These are phyloP conservation scores for Aechmea fasciata DNA, from an alignment of 176 grass and related monocot species.

Conservation along the genomic window DNA sequence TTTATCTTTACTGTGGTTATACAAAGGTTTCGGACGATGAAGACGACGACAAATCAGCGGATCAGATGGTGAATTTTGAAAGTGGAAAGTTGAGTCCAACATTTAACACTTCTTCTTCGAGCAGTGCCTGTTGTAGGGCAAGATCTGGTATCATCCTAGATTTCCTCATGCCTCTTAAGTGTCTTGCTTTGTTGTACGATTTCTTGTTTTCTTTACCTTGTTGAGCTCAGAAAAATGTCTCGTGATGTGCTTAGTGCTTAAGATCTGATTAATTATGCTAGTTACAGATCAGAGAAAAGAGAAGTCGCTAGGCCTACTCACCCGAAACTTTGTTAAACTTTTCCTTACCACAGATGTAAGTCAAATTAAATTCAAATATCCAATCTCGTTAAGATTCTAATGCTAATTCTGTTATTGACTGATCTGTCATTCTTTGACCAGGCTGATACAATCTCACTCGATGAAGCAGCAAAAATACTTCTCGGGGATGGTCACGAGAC, in stretches of 20 bases:
- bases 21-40: slow-evolving; percentile 51
- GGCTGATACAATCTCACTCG: slow-evolving; percentile 55
- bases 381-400: background rate
- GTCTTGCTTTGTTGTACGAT: background rate
- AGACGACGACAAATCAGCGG: slow-evolving; percentile 44
- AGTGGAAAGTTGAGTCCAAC: slow-evolving; percentile 38
- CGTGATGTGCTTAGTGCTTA: too few relatives aligned
- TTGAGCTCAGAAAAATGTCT: background rate
- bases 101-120: slow-evolving; percentile 16
- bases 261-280: background rate
- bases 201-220: slow-evolving; percentile 6
- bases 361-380: background rate
- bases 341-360: slow-evolving; percentile 74
- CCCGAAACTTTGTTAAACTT: slow-evolving; percentile 92
- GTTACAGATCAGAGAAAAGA: slow-evolving; percentile 58
- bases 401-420: background rate
- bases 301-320: slow-evolving; percentile 77
- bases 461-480: slow-evolving; percentile 63
- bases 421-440: slow-evolving; percentile 16
- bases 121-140: slow-evolving; percentile 13
- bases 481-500: slow-evolving; percentile 63
- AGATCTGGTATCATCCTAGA: slow-evolving; percentile 45
- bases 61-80: slow-evolving; percentile 36
- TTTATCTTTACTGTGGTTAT: slow-evolving; percentile 4
- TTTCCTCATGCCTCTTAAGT: background rate